Evolutionary conservation across 306 rosid species (phyloP).

Genomic region (Herpetospermum pedunculosum): DNA sequence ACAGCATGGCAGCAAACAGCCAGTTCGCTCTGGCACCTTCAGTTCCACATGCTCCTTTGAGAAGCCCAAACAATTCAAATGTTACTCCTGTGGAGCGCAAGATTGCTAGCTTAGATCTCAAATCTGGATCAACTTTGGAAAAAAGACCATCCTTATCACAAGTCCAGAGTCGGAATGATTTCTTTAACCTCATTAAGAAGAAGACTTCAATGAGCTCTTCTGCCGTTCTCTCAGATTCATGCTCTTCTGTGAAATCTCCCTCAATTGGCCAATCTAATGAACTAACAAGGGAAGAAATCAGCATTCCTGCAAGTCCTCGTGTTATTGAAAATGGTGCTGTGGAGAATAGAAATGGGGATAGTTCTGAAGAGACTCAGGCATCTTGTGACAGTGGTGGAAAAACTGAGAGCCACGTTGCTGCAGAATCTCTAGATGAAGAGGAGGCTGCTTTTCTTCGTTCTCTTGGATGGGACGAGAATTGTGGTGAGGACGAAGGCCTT

Average conservation of each 20-base stretch:
- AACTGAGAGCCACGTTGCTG: slow-evolving; percentile 25
- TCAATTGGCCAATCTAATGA: slow-evolving; percentile 48
- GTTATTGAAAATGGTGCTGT: slow-evolving; percentile 40
- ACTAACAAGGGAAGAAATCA: slow-evolving; percentile 29
- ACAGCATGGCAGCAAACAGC: slow-evolving; percentile 40
- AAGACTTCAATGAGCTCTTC: slow-evolving; percentile 49
- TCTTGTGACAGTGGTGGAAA: slow-evolving; percentile 27
- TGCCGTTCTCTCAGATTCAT: slow-evolving; percentile 40
- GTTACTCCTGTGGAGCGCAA: slow-evolving; percentile 53
- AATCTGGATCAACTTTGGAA: slow-evolving; percentile 54
- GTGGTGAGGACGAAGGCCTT: slow-evolving; percentile 86
- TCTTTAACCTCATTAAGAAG: slow-evolving; percentile 76
- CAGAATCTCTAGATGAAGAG: slow-evolving; percentile 69
- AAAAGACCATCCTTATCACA: slow-evolving; percentile 76
- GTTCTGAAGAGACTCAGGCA: slow-evolving; percentile 33
- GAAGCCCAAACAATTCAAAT: slow-evolving; percentile 47
- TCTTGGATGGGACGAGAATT: slow-evolving; percentile 94
- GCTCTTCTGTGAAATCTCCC: slow-evolving; percentile 41
- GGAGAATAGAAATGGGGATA: slow-evolving; percentile 42
- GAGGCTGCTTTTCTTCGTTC: slow-evolving; percentile 94
- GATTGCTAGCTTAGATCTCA: slow-evolving; percentile 50
- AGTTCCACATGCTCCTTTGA: slow-evolving; percentile 42
- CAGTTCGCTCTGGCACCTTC: slow-evolving; percentile 56
- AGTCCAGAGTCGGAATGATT: slow-evolving; percentile 88
- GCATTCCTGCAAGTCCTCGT: slow-evolving; percentile 35